Conservation (phyloP, 805 yeast species). For the Metschnikowia kunwiensis region DNA sequence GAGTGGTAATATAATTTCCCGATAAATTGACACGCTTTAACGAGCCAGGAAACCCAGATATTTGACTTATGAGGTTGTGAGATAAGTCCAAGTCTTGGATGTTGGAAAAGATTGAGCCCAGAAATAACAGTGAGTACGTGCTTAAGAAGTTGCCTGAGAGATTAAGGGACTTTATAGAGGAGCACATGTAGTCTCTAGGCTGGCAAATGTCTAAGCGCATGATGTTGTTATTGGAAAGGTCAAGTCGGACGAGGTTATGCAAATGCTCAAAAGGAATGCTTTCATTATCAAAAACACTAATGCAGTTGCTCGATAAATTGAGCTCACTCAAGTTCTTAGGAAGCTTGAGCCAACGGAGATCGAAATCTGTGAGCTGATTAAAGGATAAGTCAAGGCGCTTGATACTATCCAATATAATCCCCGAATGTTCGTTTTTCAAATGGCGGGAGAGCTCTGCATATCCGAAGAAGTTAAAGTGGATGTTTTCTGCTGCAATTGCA, state of each 20-base stretch:
- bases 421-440: not conserved
- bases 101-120: conserved; percentile 11
- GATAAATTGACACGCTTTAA: conserved; percentile 19
- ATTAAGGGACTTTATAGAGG: conserved; percentile 16
- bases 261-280: conserved; percentile 18
- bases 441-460: conserved; percentile 7
- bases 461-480: conserved; percentile 23
- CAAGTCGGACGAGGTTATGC: conserved; percentile 14
- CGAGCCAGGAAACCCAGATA: conserved; percentile 16
- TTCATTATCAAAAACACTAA: conserved; percentile 17
- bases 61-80: conserved; percentile 21
- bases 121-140: conserved; percentile 7
- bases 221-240: conserved; percentile 26
- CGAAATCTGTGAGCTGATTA: conserved; percentile 24
- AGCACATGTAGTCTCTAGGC: not conserved
- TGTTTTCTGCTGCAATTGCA: conserved; percentile 11
- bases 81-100: conserved; percentile 24
- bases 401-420: conserved; percentile 4
- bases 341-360: conserved; percentile 17
- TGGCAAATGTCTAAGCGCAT: conserved; percentile 10
- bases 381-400: conserved; percentile 26
- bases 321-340: conserved; percentile 21
- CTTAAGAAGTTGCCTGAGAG: conserved; percentile 28
- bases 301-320: conserved; percentile 29
- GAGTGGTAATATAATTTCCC: conserved; percentile 20